phyloP scores from a whole-genome alignment of 495 filamentous ascomycete species.

The Astrothelium subdiscretum region DNA sequence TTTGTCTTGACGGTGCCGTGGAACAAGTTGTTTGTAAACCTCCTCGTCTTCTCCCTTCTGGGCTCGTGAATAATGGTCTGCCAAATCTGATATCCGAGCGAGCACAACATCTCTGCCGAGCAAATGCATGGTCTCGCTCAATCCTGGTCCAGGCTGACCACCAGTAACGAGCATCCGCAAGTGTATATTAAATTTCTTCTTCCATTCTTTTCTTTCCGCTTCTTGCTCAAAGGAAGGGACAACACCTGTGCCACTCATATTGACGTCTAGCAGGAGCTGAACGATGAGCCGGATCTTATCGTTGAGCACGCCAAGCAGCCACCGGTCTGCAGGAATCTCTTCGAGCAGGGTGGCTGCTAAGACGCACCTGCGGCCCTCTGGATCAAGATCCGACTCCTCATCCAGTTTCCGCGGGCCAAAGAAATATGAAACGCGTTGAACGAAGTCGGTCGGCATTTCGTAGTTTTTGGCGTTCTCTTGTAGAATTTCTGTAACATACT shows the following conservation, averaged over 20 bases:
- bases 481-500: conserved; percentile 43
- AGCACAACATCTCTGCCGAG: not conserved
- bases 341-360: conserved; percentile 4
- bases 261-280: not conserved
- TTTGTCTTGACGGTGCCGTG: not conserved
- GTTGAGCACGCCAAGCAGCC: not conserved
- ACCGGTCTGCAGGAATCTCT: not conserved
- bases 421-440: conserved; percentile 49
- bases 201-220: not conserved
- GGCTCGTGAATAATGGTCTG: not conserved
- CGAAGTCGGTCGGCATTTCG: conserved; percentile 44
- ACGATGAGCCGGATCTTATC: conserved; percentile 1
- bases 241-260: not conserved
- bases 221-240: not conserved
- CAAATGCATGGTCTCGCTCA: not conserved
- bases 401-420: conserved; percentile 34
- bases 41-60: not conserved
- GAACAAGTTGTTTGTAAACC: not conserved
- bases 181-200: not conserved
- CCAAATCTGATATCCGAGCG: not conserved
- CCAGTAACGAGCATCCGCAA: not conserved
- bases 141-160: not conserved
- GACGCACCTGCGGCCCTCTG: not conserved
- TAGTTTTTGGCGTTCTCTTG: conserved; percentile 51
- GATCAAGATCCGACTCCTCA: not conserved